Base-by-base conservation (phyloP, 2,329 filamentous ascomycete species). In the Orbilia oligospora region DNA sequence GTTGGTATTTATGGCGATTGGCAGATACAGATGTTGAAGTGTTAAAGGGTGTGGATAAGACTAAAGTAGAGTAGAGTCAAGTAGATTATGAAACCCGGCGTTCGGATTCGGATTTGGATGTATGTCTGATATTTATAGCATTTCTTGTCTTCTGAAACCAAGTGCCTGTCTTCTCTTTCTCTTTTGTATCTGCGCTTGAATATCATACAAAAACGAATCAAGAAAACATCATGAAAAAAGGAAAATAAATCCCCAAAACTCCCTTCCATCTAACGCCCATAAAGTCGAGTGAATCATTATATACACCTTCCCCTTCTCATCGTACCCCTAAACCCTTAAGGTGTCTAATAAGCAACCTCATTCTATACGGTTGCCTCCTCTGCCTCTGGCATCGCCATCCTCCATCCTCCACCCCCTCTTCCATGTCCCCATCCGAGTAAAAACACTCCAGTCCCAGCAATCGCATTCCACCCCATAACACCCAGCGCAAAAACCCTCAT, bases 1-100 rank as follows among this genome's bases (percentile, higher is more conserved):
- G 68, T 30, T 71, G 61, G 77, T 73, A 97, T 84, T 97, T 97
- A 92, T 97, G 95, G 94, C 87, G 91, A 76, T 90, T 95, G 10
- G 92, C 91, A 83, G 90, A 93, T 83, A 93, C 93, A 3, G 92
- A 97, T 84, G 85, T 94, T 22, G 85, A 85, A 27, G 87, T 88
- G 51, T 82, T 90, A 81, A 79, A 64, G 64, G 55, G 61, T 24
- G 65, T 66, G 18, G 46, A 64, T 18, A 64, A 51, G 53, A 67
- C 36, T 3, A 67, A 68, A 44, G 41, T 38, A 49, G 27, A 49
- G 36, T 61, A 61, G 56, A 61, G 33, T 44, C 16, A 12, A 22
- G 6, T 44, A 20, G 33, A n/a, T n/a, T 1, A 44, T 38, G 8
- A n/a, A 18, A 14, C 16, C n/a, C 8, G 36, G 56, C 20, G 56